Evolutionary conservation across 768 basidiomycete species (phyloP), one percentile per base, ranked within the genome.

Genomic region (Kwoniella europaea): DNA sequence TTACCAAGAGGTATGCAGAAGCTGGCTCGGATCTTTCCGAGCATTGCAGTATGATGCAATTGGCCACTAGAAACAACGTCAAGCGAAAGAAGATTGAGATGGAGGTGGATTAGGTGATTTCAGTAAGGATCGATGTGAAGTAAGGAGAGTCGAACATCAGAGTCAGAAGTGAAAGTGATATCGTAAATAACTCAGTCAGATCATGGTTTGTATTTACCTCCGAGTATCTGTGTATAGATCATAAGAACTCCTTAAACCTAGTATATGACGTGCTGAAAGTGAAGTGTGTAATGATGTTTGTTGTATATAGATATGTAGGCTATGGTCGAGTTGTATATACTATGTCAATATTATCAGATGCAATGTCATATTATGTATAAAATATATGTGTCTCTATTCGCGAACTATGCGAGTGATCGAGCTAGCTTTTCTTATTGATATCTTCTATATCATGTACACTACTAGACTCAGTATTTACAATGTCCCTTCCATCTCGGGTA

Each of bases 401-500:
- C 35, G 35, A 35, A 7, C 35, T 35, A 35, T 35, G 35, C 35
- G 35, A 35, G 35, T 35, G 35, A 35, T 35, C 35, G 6, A 35
- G 35, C 35, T 35, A 35, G 35, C 35, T 35, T 9, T 9, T 35
- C 6, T 9, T 9, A 35, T 35, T 35, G 6, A 35, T 35, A 7
- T 35, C 35, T 35, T 35, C 35, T 35, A 35, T 35, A 35, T 7
- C 7, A 35, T 35, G 35, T 35, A 35, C 12, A 27, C 3, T 44
- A 55, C 41, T 66, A 7, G 24, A 20, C 43, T 65, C 67, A 83
- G 63, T 83, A 83, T 64, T 71, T 73, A 65, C 82, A 83, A 68
- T 82, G 66, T 9, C 82, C 82, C 57, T 76, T 79, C 92, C 93
- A 94, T 69, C 96, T 85, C 1, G 95, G 95, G 87, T 97, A 93